A percentile compares a stretch with the other conserved stretches of the same genome.
Evolutionary conservation across 148 eudicot species (phyloP).

Genomic region (Diospyros lotus): DNA sequence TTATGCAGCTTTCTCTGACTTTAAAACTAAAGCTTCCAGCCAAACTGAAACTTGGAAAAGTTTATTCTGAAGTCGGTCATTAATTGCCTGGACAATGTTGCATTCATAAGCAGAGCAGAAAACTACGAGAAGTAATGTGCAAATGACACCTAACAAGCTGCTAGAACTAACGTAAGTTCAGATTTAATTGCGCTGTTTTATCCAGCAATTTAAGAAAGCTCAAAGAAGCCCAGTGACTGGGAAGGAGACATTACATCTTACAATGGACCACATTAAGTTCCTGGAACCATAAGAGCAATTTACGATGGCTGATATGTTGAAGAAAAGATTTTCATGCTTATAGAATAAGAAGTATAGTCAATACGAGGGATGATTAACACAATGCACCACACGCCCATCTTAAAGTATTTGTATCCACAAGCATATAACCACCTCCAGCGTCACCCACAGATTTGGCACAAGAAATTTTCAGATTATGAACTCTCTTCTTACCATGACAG

Average conservation of each 20-base stretch:
- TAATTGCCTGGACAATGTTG: too few species aligned
- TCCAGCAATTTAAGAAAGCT: background rate
- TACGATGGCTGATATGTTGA: background rate
- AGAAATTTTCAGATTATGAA: background rate
- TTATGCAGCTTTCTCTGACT: background rate
- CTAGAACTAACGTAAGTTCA: background rate
- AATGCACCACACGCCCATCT: too few species aligned
- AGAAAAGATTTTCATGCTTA: too few species aligned
- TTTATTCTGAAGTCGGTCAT: background rate
- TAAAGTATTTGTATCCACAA: too few species aligned
- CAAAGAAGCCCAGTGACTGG: background rate
- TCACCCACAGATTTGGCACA: background rate
- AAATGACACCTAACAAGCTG: background rate
- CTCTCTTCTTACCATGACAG: slow-evolving; percentile 60
- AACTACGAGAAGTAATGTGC: background rate
- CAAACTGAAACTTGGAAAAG: background rate
- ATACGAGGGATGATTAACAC: background rate
- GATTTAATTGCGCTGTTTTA: background rate
- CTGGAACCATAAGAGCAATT: background rate
- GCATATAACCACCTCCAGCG: too few species aligned
- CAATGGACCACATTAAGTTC: background rate
- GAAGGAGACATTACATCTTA: background rate
- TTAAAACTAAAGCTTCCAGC: background rate
- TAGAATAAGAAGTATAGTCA: background rate
- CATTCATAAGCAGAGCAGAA: too few species aligned